Percentiles rank a stretch among this genome's conserved stretches.
Evolutionary conservation across 495 filamentous ascomycete genomes (phyloP).

Genomic region (Pseudevernia furfuracea): DNA sequence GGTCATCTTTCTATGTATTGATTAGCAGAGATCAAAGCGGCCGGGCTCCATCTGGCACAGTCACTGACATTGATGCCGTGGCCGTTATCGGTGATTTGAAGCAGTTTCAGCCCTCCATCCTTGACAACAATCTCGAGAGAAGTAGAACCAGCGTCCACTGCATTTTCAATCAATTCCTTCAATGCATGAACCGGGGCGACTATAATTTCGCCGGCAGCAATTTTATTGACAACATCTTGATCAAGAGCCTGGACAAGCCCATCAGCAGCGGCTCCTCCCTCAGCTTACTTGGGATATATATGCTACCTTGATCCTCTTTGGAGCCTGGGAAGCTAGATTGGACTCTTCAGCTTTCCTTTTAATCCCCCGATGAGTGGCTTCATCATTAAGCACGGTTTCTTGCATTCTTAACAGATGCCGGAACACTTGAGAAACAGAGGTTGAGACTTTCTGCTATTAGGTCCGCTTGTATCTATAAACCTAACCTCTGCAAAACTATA

Average conservation of each 20-base stretch:
- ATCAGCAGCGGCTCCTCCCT: constrained; percentile 12
- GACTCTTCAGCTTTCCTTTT: constrained; percentile 56
- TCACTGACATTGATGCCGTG: constrained; percentile 84
- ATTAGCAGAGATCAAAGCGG: neutral
- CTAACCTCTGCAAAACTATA: neutral
- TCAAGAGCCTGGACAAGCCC: constrained; percentile 61
- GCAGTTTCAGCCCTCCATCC: constrained; percentile 90
- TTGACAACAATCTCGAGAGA: constrained; percentile 86
- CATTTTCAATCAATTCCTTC: constrained; percentile 96
- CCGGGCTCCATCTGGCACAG: neutral
- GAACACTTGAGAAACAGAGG: neutral
- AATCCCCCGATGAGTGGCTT: constrained; percentile 43
- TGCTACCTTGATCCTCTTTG: constrained; percentile 59
- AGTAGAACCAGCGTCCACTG: constrained; percentile 93
- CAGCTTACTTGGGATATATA: neutral
- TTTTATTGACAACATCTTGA: constrained; percentile 96
- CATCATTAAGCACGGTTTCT: constrained; percentile 41
- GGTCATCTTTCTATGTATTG: constrained; percentile 64
- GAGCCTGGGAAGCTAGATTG: constrained; percentile 35
- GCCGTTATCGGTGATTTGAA: constrained; percentile 98
- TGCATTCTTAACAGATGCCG: constrained; percentile 32
- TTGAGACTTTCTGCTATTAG: neutral
- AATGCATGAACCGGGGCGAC: constrained; percentile 94
- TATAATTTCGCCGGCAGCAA: constrained; percentile 98
- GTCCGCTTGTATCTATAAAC: neutral